A percentile compares a stretch with the other conserved stretches of the same genome.
Evolutionary conservation across 192 early-diverging fungal genomes (phyloP).

Genomic region (Coemansia sp.): DNA sequence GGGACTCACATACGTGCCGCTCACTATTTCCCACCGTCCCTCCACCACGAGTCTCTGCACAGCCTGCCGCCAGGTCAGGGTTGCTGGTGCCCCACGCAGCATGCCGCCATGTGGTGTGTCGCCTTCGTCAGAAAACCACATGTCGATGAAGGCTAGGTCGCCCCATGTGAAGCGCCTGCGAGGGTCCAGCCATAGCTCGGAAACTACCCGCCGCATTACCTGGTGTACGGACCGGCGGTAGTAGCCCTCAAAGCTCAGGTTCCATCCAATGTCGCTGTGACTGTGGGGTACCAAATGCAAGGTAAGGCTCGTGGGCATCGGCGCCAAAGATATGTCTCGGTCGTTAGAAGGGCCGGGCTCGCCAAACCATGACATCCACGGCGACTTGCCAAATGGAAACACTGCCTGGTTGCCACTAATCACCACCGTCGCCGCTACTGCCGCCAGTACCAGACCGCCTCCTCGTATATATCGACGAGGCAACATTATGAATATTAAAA

Average conservation of each 20-base stretch:
- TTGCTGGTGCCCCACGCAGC: not conserved
- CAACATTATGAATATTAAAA: conserved; percentile 7
- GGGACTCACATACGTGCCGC: conserved; percentile 46
- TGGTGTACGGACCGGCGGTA: conserved; percentile 28
- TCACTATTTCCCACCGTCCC: conserved; percentile 34
- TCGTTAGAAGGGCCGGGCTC: conserved; percentile 28
- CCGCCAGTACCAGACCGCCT: not conserved
- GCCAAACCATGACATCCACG: conserved; percentile 36
- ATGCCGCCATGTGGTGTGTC: conserved; percentile 5
- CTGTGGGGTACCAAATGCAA: conserved; percentile 47
- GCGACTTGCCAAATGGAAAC: conserved; percentile 28
- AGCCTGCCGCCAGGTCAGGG: conserved; percentile 34
- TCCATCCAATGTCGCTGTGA: conserved; percentile 52
- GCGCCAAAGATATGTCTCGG: conserved; percentile 5
- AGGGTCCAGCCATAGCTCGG: conserved; percentile 24
- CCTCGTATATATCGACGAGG: conserved; percentile 19
- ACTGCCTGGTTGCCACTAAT: conserved; percentile 27
- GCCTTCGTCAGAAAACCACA: conserved; percentile 49
- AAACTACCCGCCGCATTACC: conserved; percentile 27
- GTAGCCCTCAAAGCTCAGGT: conserved; percentile 44
- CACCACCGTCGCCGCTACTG: not conserved
- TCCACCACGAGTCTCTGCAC: conserved; percentile 21
- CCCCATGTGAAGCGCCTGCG: conserved; percentile 48
- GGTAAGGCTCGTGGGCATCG: conserved; percentile 27
- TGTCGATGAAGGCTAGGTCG: conserved; percentile 42